Base-by-base conservation (phyloP, 768 basidiomycete species). In the Mycena maculata region DNA sequence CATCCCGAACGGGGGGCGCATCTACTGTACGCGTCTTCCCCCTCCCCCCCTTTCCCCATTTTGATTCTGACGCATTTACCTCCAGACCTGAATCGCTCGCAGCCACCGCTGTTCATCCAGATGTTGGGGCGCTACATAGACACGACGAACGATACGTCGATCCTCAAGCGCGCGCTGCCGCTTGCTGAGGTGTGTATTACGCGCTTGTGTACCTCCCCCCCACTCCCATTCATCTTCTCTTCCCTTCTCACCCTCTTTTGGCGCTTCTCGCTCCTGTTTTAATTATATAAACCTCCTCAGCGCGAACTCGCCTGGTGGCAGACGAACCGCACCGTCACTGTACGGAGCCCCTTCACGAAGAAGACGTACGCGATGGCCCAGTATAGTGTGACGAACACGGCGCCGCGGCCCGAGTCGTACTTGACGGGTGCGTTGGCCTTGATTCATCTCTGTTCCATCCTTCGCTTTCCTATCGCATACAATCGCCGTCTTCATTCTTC, bases 1-100 rank as follows among this genome's bases (percentile, higher is more conserved):
- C 81, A 91, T 98, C 68, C 96, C 96, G 2, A 98, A 98, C 72
- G 96, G 96, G 9, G 96, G 95, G 4, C 86, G 95, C 13, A 94
- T 93, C 55, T 98, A 98, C 74, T 98, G 91, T 91, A 72, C 63
- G 80, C 47, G 23, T 18, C 20, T 1, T 52, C 1, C 28, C 23
- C n/a, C 42, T 27, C n/a, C 49, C 2, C 23, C 8, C 18, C 20
- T 62, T 27, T 12, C 62, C 38, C 18, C 28, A 18, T 12, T 11
- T 28, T 23, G 16, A 36, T 36, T 36, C 42, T 62, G 27, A 72
- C 27, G 38, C 60, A 23, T 25, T 44, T 10, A 54, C 1, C 10
- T 42, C 22, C 47, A 92, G 91, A 97, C 78, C 77, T 97, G 68
- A 86, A 96, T 73, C 88, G 96, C 63, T 96, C 94, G n/a, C 95